Evolutionary conservation across 495 filamentous ascomycete species (phyloP).

Genomic region (Xylaria acuta): DNA sequence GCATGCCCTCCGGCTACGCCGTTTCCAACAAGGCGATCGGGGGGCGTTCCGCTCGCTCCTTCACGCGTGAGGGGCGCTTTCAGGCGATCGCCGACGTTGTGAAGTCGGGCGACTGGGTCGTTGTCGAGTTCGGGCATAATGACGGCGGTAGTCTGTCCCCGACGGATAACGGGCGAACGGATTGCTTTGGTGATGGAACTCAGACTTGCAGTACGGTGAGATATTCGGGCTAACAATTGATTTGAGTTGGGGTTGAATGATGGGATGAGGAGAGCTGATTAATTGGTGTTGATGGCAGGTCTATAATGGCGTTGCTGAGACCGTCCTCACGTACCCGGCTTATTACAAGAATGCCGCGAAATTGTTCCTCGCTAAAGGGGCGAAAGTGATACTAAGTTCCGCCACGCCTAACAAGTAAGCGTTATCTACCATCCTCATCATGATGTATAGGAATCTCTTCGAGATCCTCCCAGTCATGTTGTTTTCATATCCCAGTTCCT

Average conservation of each 20-base stretch:
- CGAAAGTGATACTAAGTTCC: constrained; percentile 62
- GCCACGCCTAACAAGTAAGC: constrained; percentile 56
- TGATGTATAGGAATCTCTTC: neutral
- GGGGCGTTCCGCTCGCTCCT: constrained; percentile 52
- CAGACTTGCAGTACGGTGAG: constrained; percentile 59
- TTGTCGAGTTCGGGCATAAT: constrained; percentile 58
- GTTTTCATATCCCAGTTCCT: neutral
- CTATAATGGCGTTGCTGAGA: constrained; percentile 57
- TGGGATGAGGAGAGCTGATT: neutral
- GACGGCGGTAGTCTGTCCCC: constrained; percentile 46
- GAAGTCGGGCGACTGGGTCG: constrained; percentile 52
- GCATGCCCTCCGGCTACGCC: constrained; percentile 38
- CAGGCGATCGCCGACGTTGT: constrained; percentile 43
- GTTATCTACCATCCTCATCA: neutral
- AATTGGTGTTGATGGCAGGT: constrained; percentile 9
- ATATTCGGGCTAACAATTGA: constrained; percentile 24
- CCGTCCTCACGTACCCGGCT: constrained; percentile 62
- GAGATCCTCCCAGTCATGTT: neutral
- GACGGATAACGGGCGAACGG: constrained; percentile 60
- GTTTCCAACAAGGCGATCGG: constrained; percentile 52
- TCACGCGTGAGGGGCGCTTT: constrained; percentile 54
- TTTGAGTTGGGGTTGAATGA: constrained; percentile 14
- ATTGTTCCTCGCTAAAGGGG: constrained; percentile 58
- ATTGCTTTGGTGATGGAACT: constrained; percentile 58
- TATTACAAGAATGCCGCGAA: constrained; percentile 64